Percentiles rank a stretch among this genome's conserved stretches.
These are phyloP conservation scores for Stereocaulon alpinum DNA, from an alignment of 495 filamentous ascomycete species.

Conservation along the genomic window DNA sequence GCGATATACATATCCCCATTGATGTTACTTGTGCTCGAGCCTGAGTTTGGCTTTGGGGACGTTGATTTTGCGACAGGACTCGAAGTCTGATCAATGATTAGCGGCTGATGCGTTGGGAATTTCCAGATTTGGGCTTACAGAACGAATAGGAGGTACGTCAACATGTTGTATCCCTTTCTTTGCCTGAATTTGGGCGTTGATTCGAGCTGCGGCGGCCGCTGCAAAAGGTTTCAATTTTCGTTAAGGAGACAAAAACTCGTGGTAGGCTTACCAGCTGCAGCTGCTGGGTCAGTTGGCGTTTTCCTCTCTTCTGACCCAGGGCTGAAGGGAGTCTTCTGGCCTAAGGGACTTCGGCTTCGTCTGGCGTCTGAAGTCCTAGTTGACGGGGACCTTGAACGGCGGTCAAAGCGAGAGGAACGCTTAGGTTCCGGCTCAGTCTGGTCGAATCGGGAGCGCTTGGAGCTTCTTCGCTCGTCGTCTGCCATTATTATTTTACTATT, in stretches of 20 bases:
- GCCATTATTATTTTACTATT: constrained; percentile 42
- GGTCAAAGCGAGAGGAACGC: constrained; percentile 66
- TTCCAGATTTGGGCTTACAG: constrained; percentile 33
- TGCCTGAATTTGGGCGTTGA: constrained; percentile 85
- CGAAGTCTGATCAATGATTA: constrained; percentile 34
- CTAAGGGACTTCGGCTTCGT: constrained; percentile 68
- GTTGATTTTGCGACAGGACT: constrained; percentile 39
- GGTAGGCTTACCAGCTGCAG: constrained; percentile 60
- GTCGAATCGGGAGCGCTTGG: constrained; percentile 87
- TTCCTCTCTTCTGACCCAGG: constrained; percentile 37
- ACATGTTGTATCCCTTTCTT: constrained; percentile 91
- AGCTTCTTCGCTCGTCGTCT: constrained; percentile 61
- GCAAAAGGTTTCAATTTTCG: constrained; percentile 16
- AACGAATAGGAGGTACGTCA: constrained; percentile 79
- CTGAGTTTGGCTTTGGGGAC: constrained; percentile 32
- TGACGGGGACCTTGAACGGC: constrained; percentile 75
- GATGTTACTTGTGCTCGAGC: constrained; percentile 47
- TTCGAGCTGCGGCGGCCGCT: constrained; percentile 88
- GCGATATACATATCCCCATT: constrained; percentile 85
- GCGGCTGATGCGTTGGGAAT: constrained; percentile 21
- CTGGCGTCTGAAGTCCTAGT: constrained; percentile 47
- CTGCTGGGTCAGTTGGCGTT: constrained; percentile 58
- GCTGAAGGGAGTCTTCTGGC: constrained; percentile 46
- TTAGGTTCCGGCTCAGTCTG: constrained; percentile 71
- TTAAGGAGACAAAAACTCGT: background rate